Evolutionary conservation across 1,284 basidiomycete species (phyloP), one percentile per base, ranked within the genome.

Genomic region (Pyrrhoderma lamaoense): DNA sequence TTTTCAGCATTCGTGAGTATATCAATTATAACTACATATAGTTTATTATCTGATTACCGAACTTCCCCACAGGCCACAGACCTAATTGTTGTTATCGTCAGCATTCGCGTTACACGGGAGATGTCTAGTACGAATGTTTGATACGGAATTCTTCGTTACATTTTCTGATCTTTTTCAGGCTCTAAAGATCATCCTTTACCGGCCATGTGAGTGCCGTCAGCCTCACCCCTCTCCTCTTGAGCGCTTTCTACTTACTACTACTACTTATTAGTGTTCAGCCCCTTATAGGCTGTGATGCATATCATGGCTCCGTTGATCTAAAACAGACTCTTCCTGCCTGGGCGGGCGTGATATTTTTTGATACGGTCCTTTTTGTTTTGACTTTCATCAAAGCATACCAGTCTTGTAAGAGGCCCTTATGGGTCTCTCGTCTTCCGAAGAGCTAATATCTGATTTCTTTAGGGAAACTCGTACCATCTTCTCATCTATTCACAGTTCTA

Each of bases 301-400:
- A 14, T n/a, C 14, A 37, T 13, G 4, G 16, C 8, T 22, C 27
- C 16, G 9, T 44, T 31, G 23, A 35, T 14, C 31, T 43, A 1
- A 34, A 22, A n/a, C 21, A 16, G 8, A 21, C 49, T 11, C 21
- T 51, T 19, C 25, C 42, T 7, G 49, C 49, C 16, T 51, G 49
- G 49, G 14, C 42, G 11, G 42, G 22, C 5, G 27, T 51, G 2
- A 44, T 51, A 18, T 25, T 38, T 3, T 51, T 51, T n/a, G 49
- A 51, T 19, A 51, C 40, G 9, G 19, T 45, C 11, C 37, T 51
- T 2, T 51, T 51, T 38, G n/a, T 22, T 4, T 16, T 51, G 18
- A 51, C 49, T 8, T 19, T 51, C 1, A 34, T 42, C 8, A 49
- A 40, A 40, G 18, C 42, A 3, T 22, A 37, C 7, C n/a, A 43